These are phyloP conservation scores for Debaryomycetaceae sp. DNA, from an alignment of 1,139 yeast genomes.

Conservation along the genomic window DNA sequence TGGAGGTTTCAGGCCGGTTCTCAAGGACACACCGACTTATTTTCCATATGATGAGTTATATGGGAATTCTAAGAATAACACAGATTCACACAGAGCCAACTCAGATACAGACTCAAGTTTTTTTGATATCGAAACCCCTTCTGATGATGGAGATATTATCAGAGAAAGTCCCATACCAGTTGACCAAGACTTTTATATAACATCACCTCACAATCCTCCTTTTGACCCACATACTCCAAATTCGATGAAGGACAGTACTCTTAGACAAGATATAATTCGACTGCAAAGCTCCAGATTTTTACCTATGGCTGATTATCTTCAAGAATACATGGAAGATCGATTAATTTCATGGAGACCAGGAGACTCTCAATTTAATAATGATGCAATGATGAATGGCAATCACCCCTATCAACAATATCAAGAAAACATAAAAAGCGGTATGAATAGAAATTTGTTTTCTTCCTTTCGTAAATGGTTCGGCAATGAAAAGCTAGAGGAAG, in stretches of 20 bases:
- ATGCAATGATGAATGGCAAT: conserved; percentile 29
- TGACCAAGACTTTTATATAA: conserved; percentile 1
- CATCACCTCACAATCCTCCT: conserved; percentile 13
- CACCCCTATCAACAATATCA: conserved; percentile 37
- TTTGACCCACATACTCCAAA: conserved; percentile 4
- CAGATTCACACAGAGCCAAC: neutral
- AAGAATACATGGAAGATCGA: conserved; percentile 49
- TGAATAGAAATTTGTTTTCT: neutral
- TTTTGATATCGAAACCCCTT: conserved; percentile 10
- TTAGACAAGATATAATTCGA: conserved; percentile 14
- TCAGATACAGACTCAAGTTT: conserved; percentile 7
- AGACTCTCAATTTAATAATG: conserved; percentile 39
- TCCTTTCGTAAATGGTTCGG: conserved; percentile 2
- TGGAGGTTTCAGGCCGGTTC: conserved; percentile 1
- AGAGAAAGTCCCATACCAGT: conserved; percentile 1
- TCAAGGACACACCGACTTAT: neutral
- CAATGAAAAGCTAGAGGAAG: neutral
- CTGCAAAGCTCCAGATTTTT: conserved; percentile 13
- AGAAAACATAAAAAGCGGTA: neutral
- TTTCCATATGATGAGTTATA: conserved; percentile 1
- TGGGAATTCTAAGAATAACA: neutral
- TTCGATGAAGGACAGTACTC: neutral
- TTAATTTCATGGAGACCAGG: conserved; percentile 53
- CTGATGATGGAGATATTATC: conserved; percentile 5
- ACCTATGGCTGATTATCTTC: conserved; percentile 26